These are phyloP conservation scores for Nakazawaea sp. DNA, from an alignment of 805 yeast genomes.

Conservation along the genomic window DNA sequence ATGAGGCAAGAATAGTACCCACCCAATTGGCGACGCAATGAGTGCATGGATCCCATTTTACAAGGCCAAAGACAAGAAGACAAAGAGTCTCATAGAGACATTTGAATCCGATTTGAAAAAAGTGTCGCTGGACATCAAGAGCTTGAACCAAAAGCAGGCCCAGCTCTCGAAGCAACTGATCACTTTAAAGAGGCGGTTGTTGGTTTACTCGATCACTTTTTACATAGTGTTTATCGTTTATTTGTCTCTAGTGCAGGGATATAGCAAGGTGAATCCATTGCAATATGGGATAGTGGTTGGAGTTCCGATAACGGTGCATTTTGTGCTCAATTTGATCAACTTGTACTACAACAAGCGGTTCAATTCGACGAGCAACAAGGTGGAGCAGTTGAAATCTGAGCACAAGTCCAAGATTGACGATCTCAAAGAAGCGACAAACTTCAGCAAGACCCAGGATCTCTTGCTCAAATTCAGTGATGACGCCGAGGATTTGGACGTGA, in stretches of 20 bases:
- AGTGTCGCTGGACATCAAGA: constrained; percentile 27
- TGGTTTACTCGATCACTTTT: constrained; percentile 14
- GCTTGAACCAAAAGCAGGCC: constrained; percentile 16
- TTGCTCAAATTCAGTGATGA: constrained; percentile 49
- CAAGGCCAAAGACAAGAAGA: constrained; percentile 8
- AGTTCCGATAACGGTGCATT: constrained; percentile 13
- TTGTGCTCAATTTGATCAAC: constrained; percentile 12
- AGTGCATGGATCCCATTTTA: constrained; percentile 18
- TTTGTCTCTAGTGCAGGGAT: constrained; percentile 11
- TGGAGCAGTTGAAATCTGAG: constrained; percentile 21
- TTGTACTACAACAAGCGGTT: constrained; percentile 17
- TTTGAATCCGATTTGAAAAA: constrained; percentile 36
- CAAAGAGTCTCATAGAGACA: constrained; percentile 15
- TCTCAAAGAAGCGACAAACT: constrained; percentile 52
- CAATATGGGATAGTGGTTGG: not conserved
- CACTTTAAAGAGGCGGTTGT: not conserved
- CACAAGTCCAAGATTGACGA: constrained; percentile 30
- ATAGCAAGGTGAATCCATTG: not conserved
- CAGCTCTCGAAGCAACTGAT: constrained; percentile 3
- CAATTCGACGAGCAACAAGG: constrained; percentile 5
- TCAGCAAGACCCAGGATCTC: constrained; percentile 67
- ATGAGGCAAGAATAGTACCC: not conserved
- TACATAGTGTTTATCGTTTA: constrained; percentile 20
- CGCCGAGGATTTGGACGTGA: constrained; percentile 39
- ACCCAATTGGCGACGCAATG: not conserved